Evolutionary conservation across 2,329 filamentous ascomycete genomes (phyloP), one percentile per base, ranked within the genome.

Genomic region (Pseudopyricularia javanii): DNA sequence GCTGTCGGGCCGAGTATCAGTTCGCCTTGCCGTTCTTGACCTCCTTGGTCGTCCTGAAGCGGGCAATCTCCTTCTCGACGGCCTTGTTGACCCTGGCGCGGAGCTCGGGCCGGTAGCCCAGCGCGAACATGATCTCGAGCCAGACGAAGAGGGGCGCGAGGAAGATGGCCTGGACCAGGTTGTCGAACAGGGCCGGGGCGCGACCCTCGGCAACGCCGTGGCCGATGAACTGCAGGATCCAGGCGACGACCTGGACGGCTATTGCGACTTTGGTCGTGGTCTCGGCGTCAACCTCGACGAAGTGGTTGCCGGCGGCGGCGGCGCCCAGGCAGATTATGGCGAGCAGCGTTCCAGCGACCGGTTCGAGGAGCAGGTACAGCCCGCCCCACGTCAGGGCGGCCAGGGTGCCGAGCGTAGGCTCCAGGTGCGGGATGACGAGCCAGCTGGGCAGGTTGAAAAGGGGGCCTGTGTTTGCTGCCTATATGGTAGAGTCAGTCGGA

Each of bases 61-160:
- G 93, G 59, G 80, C 76, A 58, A 96, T 77, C 65, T 95, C 88
- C 59, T 80, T 74, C 63, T 83, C 70, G 3, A 96, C 88, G 35
- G 79, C 82, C 65, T 83, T 82, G 56, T 91, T 82, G 47, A 97
- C 80, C 50, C 91, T 82, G 56, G 79, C 77, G 71, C 91, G 89
- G 59, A 98, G 74, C 67, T 95, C 90, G 1, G 85, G 87, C 55
- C 93, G 81, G 69, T 97, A 98, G 49, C 93, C 93, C 50, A 94
- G 79, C 62, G 77, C 82, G 74, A 98, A 98, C 26, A 98, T 76
- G 24, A 94, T 71, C 72, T 97, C 91, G 61, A 98, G 85, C 88
- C 93, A 98, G 54, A 97, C 91, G 61, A 97, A 98, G 63, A 98
- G 85, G 8, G 93, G 93, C 0, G 93, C 93, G 24, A 97, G 76